Conservation (phyloP, 108 stramenopile genomes). For the Conticribra guillardii region DNA sequence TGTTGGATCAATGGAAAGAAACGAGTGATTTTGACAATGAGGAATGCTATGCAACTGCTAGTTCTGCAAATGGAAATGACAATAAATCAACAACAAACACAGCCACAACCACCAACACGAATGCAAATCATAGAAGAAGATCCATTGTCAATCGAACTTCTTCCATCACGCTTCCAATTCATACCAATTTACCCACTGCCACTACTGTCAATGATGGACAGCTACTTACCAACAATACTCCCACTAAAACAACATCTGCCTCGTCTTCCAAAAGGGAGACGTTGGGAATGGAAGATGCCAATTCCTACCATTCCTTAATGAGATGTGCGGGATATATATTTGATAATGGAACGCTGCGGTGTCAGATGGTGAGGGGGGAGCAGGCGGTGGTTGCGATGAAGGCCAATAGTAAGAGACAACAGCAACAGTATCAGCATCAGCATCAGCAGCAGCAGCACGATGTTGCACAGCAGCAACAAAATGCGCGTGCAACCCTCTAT, state of each 20-base stretch:
- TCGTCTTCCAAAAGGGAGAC: neutral
- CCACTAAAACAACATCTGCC: neutral
- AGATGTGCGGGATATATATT: slow-evolving; percentile 36
- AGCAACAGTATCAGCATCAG: neutral
- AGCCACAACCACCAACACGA: slow-evolving; percentile 5
- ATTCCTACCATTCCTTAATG: slow-evolving; percentile 48
- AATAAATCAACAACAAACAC: too few species aligned
- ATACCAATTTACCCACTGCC: slow-evolving; percentile 15
- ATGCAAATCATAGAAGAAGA: neutral
- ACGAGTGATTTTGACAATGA: neutral
- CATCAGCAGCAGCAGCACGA: neutral
- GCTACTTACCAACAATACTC: neutral
- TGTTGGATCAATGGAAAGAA: slow-evolving; percentile 37
- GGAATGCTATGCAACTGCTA: too few species aligned
- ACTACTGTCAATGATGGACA: too few species aligned
- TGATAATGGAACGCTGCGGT: slow-evolving; percentile 28
- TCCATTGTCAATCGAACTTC: neutral
- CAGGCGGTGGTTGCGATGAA: slow-evolving; percentile 12
- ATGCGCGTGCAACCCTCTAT: slow-evolving; percentile 14
- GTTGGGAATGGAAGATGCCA: slow-evolving; percentile 23
- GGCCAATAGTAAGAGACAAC: slow-evolving; percentile 22
- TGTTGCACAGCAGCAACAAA: slow-evolving; percentile 1
- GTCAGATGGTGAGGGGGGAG: slow-evolving; percentile 49
- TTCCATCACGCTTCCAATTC: slow-evolving; percentile 4
- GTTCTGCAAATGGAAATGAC: too few species aligned